A percentile compares a stretch with the other conserved stretches of the same genome.
These are phyloP conservation scores for Aspergillus pseudoviridinutans DNA, from an alignment of 2,329 filamentous ascomycete species.

Conservation along the genomic window DNA sequence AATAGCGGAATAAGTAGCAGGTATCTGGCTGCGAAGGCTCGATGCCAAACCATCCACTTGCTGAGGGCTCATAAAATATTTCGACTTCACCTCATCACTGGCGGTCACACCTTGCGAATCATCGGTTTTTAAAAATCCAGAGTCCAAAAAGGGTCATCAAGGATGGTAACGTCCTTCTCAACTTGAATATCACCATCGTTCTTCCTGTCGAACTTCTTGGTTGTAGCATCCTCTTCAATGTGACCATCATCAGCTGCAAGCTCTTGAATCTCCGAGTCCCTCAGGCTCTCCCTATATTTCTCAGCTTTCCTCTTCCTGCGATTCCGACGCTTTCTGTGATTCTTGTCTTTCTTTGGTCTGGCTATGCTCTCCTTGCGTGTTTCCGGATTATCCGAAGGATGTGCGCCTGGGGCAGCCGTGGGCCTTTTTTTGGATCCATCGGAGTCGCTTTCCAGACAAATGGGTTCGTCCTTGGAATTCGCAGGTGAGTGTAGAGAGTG, in stretches of 20 bases:
- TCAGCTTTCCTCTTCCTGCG: background rate
- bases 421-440: background rate
- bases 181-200: background rate
- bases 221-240: background rate
- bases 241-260: background rate
- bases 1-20: background rate
- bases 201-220: background rate
- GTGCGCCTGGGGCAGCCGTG: background rate
- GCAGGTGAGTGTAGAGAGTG: background rate
- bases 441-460: background rate
- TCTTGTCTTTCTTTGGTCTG: background rate
- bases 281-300: background rate
- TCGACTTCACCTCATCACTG: constrained; percentile 39
- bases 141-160: constrained; percentile 14
- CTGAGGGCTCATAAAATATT: constrained; percentile 23
- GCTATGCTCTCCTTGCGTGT: background rate
- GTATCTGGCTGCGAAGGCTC: background rate
- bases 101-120: constrained; percentile 36
- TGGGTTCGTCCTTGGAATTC: background rate
- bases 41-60: background rate
- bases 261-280: background rate
- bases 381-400: background rate
- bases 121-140: constrained; percentile 37
- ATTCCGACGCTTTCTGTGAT: background rate
- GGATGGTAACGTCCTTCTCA: background rate